Evolutionary conservation across 345 rosid genomes (phyloP), one percentile per base, ranked within the genome.

Genomic region (Aurinia saxatilis): DNA sequence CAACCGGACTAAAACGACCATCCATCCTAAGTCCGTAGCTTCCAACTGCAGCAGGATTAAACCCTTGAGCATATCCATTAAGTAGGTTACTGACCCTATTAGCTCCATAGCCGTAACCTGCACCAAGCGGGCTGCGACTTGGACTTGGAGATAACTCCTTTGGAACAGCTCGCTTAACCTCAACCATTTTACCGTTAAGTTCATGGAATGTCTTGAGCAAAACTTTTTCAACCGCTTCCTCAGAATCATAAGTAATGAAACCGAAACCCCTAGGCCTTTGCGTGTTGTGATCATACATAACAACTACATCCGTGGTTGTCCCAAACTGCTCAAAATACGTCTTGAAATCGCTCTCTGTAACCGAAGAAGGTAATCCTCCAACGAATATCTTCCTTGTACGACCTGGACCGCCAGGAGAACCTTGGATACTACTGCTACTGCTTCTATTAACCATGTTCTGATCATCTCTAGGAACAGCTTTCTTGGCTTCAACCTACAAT

Each of bases 181-280:
- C 99, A 38, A 93, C 97, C 97, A 87, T 82, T 78, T 93, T 93
- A 60, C 97, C 97, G 44, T 93, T 93, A 33, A 93, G 95, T 71
- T 93, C 99, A 41, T 93, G 99, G 70, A 90, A 93, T 16, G 87
- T 93, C 68, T 78, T 87, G 70, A 79, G 83, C 77, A 93, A 75
- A 51, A 87, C 99, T 67, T 79, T 73, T 19, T 93, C 97, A 60
- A 93, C 96, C 0, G 99, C 90, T 50, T 93, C 99, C 76, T 93
- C 97, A 2, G 83, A 75, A 77, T 90, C 97, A 57, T 80, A 93
- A 63, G 99, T 90, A 64, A 93, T 93, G 83, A 93, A 93, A 63
- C 99, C 97, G 29, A 90, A 93, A 50, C 99, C 99, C 82, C 99
- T 87, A 57, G 99, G 99, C 78, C 99, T 82, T 56, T 85, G 96